Conservation (phyloP, 345 rosid genomes). For the Cardamine resedifolia region DNA sequence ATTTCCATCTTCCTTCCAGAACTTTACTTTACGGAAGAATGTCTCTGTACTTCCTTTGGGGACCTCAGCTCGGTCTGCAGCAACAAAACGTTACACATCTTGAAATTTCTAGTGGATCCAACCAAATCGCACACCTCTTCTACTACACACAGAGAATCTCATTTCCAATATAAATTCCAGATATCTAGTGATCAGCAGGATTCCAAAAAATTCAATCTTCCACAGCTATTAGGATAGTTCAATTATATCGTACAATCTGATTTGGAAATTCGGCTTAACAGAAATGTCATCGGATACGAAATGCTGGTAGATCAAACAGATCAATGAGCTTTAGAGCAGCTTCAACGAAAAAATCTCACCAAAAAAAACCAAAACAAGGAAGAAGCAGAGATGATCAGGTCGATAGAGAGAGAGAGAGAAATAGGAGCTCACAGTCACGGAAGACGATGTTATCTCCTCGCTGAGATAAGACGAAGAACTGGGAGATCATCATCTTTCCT, state of each 20-base stretch:
- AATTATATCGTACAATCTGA: not conserved
- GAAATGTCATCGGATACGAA: not conserved
- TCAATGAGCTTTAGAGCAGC: slow-evolving; percentile 17
- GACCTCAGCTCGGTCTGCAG: slow-evolving; percentile 86
- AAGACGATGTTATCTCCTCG: slow-evolving; percentile 98
- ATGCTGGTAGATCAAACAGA: slow-evolving; percentile 22
- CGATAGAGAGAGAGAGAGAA: slow-evolving; percentile 11
- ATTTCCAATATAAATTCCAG: not conserved
- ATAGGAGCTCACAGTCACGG: slow-evolving; percentile 83
- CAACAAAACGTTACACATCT: not conserved
- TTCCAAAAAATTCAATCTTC: not conserved
- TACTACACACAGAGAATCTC: not conserved
- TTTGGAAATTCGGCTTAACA: not conserved
- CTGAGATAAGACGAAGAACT: slow-evolving; percentile 94
- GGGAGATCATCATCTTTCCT: slow-evolving; percentile 71
- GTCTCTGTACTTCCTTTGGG: slow-evolving; percentile 91
- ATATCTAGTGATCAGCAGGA: not conserved
- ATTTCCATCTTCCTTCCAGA: slow-evolving; percentile 95
- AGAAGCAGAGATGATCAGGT: slow-evolving; percentile 6
- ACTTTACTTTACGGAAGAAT: slow-evolving; percentile 95
- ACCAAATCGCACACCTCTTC: slow-evolving; percentile 1
- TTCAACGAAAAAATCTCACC: not conserved
- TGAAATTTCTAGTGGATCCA: slow-evolving; percentile 4
- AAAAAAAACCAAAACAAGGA: not conserved
- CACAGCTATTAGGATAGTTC: not conserved